Percentiles rank a stretch among this genome's conserved stretches.
Evolutionary conservation across 352 stramenopile species (phyloP).

Genomic region (Globisporangium barbulae): DNA sequence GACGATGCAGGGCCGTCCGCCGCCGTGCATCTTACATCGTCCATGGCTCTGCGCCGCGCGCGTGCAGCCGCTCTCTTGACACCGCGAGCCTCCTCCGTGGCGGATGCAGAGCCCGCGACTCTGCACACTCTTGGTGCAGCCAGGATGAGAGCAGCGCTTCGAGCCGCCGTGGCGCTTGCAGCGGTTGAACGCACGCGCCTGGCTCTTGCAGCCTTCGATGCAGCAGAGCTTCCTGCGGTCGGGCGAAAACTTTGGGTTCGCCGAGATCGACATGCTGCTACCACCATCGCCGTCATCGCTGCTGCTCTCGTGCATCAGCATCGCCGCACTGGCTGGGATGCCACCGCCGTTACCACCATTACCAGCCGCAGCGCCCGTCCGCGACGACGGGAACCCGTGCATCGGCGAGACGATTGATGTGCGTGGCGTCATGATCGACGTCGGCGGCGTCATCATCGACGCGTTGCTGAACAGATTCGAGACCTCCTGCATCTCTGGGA

Average conservation of each 20-base stretch:
- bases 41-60: constrained; percentile 72
- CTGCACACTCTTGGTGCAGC: constrained; percentile 83
- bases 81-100: constrained; percentile 75
- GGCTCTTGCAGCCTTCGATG: constrained; percentile 71
- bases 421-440: constrained; percentile 14
- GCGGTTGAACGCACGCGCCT: constrained; percentile 78
- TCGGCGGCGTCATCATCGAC: constrained; percentile 17
- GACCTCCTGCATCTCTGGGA: constrained; percentile 15
- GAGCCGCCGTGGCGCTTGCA: constrained; percentile 84
- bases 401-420: constrained; percentile 16
- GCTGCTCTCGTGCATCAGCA: constrained; percentile 13
- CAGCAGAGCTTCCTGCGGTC: constrained; percentile 76
- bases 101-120: constrained; percentile 58
- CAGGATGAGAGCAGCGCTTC: constrained; percentile 69
- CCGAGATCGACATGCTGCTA: constrained; percentile 15
- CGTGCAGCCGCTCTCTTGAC: constrained; percentile 55
- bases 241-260: constrained; percentile 47
- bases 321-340: neutral
- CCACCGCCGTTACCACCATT: neutral
- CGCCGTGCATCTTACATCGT: constrained; percentile 61
- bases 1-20: constrained; percentile 51
- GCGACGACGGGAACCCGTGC: constrained; percentile 8
- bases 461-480: constrained; percentile 16
- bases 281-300: constrained; percentile 12
- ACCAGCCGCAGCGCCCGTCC: neutral